These are phyloP conservation scores for Eimeria praecox DNA, from an alignment of 169 alveolate genomes.

Conservation along the genomic window DNA sequence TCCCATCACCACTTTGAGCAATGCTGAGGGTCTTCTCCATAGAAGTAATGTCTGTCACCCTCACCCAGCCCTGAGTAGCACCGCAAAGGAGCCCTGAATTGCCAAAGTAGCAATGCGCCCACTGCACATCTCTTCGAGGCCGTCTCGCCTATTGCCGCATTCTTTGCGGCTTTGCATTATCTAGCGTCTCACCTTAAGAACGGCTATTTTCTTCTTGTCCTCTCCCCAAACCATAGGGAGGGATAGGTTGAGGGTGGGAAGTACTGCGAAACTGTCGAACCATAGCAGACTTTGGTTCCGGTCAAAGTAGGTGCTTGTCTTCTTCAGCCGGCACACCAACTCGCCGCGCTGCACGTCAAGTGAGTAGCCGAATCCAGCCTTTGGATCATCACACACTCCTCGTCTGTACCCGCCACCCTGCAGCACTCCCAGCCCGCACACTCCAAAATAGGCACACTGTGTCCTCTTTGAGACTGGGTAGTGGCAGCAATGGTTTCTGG, in stretches of 20 bases:
- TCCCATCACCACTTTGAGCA: background rate
- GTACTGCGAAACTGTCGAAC: slow-evolving; percentile 48
- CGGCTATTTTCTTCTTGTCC: slow-evolving; percentile 48
- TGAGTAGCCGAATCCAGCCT: slow-evolving; percentile 59
- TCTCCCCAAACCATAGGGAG: slow-evolving; percentile 61
- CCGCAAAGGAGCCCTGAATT: background rate
- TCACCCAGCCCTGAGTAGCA: slow-evolving; percentile 69
- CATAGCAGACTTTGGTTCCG: slow-evolving; percentile 61
- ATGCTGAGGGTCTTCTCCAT: background rate
- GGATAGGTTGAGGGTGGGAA: slow-evolving; percentile 65
- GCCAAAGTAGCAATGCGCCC: background rate
- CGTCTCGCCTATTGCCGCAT: background rate
- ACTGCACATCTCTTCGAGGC: background rate
- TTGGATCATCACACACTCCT: background rate
- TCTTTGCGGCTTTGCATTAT: background rate
- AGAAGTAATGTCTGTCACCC: slow-evolving; percentile 67
- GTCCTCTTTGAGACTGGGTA: background rate
- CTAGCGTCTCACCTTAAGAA: slow-evolving; percentile 47
- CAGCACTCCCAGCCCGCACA: background rate
- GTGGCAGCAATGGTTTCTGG: background rate
- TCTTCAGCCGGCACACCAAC: slow-evolving; percentile 68
- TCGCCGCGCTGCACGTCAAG: slow-evolving; percentile 48
- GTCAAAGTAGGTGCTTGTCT: slow-evolving; percentile 40
- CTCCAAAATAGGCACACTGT: background rate
- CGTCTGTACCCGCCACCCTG: slow-evolving; percentile 69